These are phyloP conservation scores for Diaporthe eres DNA, from an alignment of 2,329 filamentous ascomycete species.

Conservation along the genomic window DNA sequence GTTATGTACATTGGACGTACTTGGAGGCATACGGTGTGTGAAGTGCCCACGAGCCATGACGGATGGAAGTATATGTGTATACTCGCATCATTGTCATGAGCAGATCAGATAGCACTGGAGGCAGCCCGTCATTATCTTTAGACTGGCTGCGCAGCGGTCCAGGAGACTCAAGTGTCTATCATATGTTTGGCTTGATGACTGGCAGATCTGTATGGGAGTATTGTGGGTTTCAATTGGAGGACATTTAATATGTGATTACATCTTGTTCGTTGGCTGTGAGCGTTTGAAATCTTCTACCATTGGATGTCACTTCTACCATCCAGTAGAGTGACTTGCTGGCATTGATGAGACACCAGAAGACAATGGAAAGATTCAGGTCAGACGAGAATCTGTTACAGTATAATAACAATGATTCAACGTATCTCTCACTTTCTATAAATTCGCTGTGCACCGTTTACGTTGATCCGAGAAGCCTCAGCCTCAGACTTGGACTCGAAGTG, in stretches of 20 bases:
- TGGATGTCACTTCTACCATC: too few species aligned
- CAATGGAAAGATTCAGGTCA: neutral
- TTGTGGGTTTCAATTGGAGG: fast-evolving
- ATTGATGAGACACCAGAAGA: neutral
- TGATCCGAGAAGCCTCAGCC: neutral
- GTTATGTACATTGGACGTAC: neutral
- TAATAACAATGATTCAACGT: neutral
- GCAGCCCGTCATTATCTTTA: neutral
- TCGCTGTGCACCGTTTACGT: neutral
- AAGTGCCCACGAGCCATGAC: too few species aligned
- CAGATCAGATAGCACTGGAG: neutral
- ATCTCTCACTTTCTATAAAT: neutral
- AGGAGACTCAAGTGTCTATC: neutral
- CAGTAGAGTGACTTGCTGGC: neutral
- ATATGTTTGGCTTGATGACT: neutral
- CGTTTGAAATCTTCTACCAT: too few species aligned
- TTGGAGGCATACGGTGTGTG: too few species aligned
- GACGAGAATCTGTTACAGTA: neutral
- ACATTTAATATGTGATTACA: fast-evolving
- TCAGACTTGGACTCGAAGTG: neutral
- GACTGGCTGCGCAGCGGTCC: neutral
- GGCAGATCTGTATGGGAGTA: neutral
- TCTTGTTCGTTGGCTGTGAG: neutral
- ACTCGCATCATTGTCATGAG: too few species aligned
- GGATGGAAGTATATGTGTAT: neutral